Conservation (phyloP, 169 alveolate species). For the Plasmodium falciparum region DNA sequence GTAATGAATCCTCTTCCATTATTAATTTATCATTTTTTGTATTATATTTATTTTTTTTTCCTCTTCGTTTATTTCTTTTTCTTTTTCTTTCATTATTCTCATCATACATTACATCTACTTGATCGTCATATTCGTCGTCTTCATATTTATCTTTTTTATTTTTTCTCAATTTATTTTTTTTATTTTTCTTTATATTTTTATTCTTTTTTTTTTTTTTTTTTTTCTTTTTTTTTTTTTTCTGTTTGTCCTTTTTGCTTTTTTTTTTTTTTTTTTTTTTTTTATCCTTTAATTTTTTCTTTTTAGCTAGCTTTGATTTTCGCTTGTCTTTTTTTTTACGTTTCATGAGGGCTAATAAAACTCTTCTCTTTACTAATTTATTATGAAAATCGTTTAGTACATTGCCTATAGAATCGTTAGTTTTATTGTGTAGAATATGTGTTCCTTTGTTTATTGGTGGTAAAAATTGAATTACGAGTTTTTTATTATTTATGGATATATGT, state of each 20-base stretch:
- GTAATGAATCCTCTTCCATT: no score
- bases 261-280: conserved; percentile 5
- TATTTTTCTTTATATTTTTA: neutral
- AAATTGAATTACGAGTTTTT: no score
- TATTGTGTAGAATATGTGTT: no score
- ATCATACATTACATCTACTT: neutral
- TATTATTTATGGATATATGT: no score
- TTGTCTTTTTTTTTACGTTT: no score
- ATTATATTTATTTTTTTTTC: conserved; percentile 1
- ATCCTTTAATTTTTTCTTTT: neutral
- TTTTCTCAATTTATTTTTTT: neutral
- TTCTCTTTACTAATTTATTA: no score
- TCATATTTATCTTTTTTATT: neutral
- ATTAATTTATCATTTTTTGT: no score
- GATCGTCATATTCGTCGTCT: neutral
- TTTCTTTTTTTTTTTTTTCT: neutral
- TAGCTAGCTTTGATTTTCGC: no score
- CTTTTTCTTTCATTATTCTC: neutral
- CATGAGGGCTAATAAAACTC: no score
- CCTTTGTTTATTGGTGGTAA: no score
- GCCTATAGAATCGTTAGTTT: no score
- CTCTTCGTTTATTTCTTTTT: neutral
- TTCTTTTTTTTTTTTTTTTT: neutral
- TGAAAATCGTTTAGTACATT: no score
- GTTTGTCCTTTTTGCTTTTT: conserved; percentile 3